Evolutionary conservation across 768 basidiomycete genomes (phyloP), one percentile per base, ranked within the genome.

Genomic region (Tephrocybe sp.): DNA sequence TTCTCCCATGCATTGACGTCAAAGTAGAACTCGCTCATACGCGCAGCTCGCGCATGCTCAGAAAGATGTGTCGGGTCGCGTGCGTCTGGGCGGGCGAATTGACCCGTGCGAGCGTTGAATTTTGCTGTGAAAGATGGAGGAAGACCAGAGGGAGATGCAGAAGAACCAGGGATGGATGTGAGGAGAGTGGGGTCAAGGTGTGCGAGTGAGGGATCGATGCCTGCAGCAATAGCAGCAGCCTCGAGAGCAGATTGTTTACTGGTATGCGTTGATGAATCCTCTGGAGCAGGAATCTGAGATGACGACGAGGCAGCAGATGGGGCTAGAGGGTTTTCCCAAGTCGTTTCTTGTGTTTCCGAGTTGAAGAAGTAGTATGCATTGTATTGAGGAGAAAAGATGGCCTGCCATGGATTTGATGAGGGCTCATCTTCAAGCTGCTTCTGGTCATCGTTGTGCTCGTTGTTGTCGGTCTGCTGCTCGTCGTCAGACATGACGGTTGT

Each of bases 11-110:
- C 77, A n/a, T 74, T 76, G 17, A 90, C 84, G 56, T 93, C 90
- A 55, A 93, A 93, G 68, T 90, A 93, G 60, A 89, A 87, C 62
- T 85, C 79, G 73, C 87, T 90, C 90, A 92, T 92, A 38, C 91
- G 79, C 65, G 84, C 83, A 61, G 83, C 84, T 5, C 90, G 82
- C 57, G 91, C 89, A 57, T 81, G 89, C 62, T 92, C 91, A 14
- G 84, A 86, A 45, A 93, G 65, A 61, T 91, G 89, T 3, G 78
- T 68, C 5, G 91, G 89, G 47, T 88, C 83, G 20, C 90, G 81
- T 13, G 78, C 80, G 47, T 88, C 84, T 3, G 73, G 62, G 14
- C 78, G 75, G 9, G 89, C 68, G 58, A 93, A 92, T 44, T 84
- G 73, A 6, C 90, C 90, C 0, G 90, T 91, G 47, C 88, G 85